Conservation (phyloP, 2,329 filamentous ascomycete genomes). For the Aciculosporium take region DNA sequence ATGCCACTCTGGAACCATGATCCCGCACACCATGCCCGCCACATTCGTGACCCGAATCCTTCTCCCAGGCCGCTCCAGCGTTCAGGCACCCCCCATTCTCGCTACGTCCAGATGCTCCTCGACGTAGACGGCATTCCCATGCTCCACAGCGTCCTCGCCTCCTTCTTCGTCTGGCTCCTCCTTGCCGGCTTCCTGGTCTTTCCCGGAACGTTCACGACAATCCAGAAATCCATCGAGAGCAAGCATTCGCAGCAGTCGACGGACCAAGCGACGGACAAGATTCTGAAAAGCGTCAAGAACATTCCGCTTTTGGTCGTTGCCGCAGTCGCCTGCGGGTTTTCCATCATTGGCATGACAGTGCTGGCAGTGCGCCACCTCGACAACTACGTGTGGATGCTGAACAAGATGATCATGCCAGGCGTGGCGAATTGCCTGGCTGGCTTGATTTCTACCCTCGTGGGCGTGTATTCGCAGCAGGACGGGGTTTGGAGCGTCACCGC, state of each 20-base stretch:
- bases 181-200: conserved; percentile 38
- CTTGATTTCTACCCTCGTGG: conserved; percentile 32
- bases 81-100: conserved; percentile 17
- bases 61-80: conserved; percentile 6
- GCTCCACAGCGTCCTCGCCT: conserved; percentile 31
- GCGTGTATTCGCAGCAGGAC: conserved; percentile 32
- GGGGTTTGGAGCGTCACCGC: conserved; percentile 31
- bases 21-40: conserved; percentile 6
- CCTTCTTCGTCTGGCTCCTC: conserved; percentile 28
- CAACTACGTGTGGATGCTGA: conserved; percentile 41
- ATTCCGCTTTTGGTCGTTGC: conserved; percentile 30
- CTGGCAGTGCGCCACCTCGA: conserved; percentile 29
- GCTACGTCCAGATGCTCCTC: conserved; percentile 32
- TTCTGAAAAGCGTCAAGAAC: conserved; percentile 15
- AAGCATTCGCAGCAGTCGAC: conserved; percentile 8
- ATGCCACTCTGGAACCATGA: conserved; percentile 4
- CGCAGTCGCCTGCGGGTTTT: conserved; percentile 25
- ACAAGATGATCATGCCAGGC: conserved; percentile 32
- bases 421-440: conserved; percentile 34
- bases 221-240: conserved; percentile 15
- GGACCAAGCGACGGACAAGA: conserved; percentile 9
- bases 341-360: conserved; percentile 21
- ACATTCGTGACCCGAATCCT: conserved; percentile 1
- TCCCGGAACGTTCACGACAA: conserved; percentile 35
- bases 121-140: conserved; percentile 30